Evolutionary conservation across 1,284 basidiomycete species (phyloP), one percentile per base, ranked within the genome.

Genomic region (Pseudozyma hubeiensis): DNA sequence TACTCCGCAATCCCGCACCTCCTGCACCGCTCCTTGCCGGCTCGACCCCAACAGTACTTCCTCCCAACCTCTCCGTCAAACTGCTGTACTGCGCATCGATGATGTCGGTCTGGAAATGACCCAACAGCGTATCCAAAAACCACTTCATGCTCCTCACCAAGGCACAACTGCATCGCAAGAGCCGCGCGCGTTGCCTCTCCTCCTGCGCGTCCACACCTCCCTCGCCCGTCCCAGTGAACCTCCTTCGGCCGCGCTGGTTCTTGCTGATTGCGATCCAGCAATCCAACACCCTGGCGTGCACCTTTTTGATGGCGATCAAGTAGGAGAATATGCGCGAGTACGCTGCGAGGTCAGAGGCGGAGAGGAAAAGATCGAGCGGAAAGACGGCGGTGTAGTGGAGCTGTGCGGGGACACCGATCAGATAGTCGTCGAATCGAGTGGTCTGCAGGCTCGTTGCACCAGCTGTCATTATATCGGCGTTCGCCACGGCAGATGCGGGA

Each of bases 321-420:
- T 93, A 95, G 6, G 91, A 88, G 84, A 94, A 93, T 51, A 96
- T 85, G 31, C 89, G 88, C 1, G 89, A 89, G 80, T 96, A 96
- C 19, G 89, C 88, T 9, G 88, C 86, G 16, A 94, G 86, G 76
- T 94, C 92, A 0, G 89, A 86, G 10, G 90, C 86, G 46, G 93
- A 90, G 19, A 96, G 88, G 85, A 96, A 94, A 35, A 95, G 89
- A 83, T 96, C 93, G 48, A 96, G 88, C 0, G 94, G 93, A 91
- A 93, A 96, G 2, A 57, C 54, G 19, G 78, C 68, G 2, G 69
- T 66, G 49, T 77, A 80, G 58, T 66, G 67, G 5, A 80, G 61
- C 31, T 72, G 70, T 5, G 74, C 66, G 4, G 75, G 72, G 16
- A 71, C 61, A 11, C 76, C 75, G 30, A 75, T 66, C 13, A 73